Conservation (phyloP, 2,329 filamentous ascomycete genomes). For the Coniella vitis region DNA sequence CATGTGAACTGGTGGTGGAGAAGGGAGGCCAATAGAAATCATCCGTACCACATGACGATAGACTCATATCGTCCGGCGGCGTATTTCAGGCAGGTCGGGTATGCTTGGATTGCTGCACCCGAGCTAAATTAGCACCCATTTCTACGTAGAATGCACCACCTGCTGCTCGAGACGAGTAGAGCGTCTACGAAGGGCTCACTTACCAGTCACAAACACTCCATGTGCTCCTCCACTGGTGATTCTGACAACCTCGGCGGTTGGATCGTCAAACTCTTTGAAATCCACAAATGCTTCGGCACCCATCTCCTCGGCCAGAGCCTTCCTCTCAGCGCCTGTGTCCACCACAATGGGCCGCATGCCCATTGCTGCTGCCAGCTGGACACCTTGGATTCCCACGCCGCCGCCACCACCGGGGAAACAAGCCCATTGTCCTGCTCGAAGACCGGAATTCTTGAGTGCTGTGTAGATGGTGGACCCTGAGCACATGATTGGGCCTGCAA, state of each 20-base stretch:
- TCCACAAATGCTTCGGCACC: slow-evolving; percentile 52
- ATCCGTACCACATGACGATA: slow-evolving; percentile 15
- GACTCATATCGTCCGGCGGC: slow-evolving; percentile 7
- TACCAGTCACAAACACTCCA: slow-evolving; percentile 15
- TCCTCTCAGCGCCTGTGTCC: slow-evolving; percentile 42
- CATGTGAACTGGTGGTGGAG: too few relatives aligned
- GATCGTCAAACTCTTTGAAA: slow-evolving; percentile 33
- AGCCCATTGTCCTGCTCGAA: slow-evolving; percentile 46
- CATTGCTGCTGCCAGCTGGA: slow-evolving; percentile 48
- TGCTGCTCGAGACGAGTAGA: neutral
- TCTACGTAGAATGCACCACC: too few relatives aligned
- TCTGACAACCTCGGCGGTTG: slow-evolving; percentile 7
- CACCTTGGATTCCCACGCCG: slow-evolving; percentile 50
- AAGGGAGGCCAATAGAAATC: too few relatives aligned
- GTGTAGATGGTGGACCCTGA: slow-evolving; percentile 51
- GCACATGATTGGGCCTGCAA: slow-evolving; percentile 56
- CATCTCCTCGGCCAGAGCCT: slow-evolving; percentile 36
- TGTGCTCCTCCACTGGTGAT: slow-evolving; percentile 16
- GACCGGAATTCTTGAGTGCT: slow-evolving; percentile 42
- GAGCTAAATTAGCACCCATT: neutral
- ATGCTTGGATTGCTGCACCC: slow-evolving; percentile 13
- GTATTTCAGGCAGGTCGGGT: slow-evolving; percentile 14
- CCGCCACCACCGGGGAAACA: slow-evolving; percentile 49
- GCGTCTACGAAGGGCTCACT: neutral
- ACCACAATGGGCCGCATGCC: slow-evolving; percentile 50